Base-by-base conservation (phyloP, 2,329 filamentous ascomycete genomes). In the Penicillium sp. region DNA sequence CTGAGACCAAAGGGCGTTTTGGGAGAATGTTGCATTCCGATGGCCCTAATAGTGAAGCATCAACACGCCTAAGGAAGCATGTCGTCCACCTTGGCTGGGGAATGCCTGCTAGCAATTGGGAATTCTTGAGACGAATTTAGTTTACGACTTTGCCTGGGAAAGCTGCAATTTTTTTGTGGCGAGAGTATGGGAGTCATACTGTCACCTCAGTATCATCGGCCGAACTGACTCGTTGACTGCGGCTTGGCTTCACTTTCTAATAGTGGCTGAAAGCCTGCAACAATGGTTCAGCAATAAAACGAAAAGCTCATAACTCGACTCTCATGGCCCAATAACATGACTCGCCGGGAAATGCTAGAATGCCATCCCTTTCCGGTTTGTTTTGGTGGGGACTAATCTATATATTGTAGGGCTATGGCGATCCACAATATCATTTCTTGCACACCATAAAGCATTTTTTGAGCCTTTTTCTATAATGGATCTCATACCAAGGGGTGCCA, bases 21-120 rank as follows among this genome's bases (percentile, higher is more conserved):
- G 47, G 32, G 49, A 46, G 58, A 61, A 61, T 61, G 58, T 53
- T 49, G 49, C 58, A 61, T 61, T 61, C 58, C 57, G 43, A 26
- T 45, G 24, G 24, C 40, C 19, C 24, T 17, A 17, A 19, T 17
- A 26, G 17, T 54, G 42, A 48, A 51, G 40, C 44, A 52, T 38
- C 43, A 50, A 41, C 28, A 46, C 50, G 26, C 46, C 45, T 37
- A 41, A 31, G 28, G 21, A 34, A 45, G 39, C 28, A 53, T 51
- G 40, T 35, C 17, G 19, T 33, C 39, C 24, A 21, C 31, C 43
- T 48, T 51, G 38, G 41, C 29, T 50, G 39, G 48, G 22, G 51
- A 56, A 58, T 57, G 44, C 37, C 34, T 43, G 34, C 13, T n/a
- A 43, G 38, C 26, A 34, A 33, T 24, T 37, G 12, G 9, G 17